Percentiles rank a stretch among this genome's conserved stretches.
These are phyloP conservation scores for Fraxinus sp. DNA, from an alignment of 305 asterid species.

Conservation along the genomic window DNA sequence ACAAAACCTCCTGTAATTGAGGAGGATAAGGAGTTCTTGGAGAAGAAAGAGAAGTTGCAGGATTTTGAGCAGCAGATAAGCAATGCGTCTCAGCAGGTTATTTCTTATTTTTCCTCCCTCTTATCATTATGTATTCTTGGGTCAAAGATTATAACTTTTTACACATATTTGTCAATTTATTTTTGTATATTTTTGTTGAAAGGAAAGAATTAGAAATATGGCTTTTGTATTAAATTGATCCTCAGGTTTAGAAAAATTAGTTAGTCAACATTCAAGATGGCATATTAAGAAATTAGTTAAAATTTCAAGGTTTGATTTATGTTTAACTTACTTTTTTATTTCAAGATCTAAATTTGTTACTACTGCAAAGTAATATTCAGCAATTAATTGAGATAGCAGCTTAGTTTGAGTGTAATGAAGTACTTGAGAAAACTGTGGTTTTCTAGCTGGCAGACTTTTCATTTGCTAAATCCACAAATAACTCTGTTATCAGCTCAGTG, in stretches of 20 bases:
- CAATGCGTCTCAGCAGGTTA: constrained; percentile 89
- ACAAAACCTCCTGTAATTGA: constrained; percentile 65
- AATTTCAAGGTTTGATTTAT: not conserved
- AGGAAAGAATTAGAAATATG: constrained; percentile 1
- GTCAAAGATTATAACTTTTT: not conserved
- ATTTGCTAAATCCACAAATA: not conserved
- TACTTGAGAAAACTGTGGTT: not conserved
- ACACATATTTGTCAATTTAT: not conserved
- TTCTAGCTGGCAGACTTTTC: not conserved
- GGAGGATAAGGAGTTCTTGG: constrained; percentile 72
- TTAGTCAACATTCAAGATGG: not conserved
- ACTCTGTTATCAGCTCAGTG: constrained; percentile 1
- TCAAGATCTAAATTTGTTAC: not conserved
- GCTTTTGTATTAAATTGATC: constrained; percentile 13
- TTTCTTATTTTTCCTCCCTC: constrained; percentile 6
- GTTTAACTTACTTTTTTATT: not conserved
- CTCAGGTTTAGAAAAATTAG: not conserved
- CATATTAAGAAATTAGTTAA: not conserved
- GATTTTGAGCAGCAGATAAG: constrained; percentile 84
- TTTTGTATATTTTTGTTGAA: not conserved
- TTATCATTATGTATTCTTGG: constrained; percentile 1
- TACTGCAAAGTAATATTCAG: constrained; percentile 15
- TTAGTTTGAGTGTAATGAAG: not conserved
- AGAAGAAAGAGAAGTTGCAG: constrained; percentile 36
- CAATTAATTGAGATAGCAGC: not conserved